Evolutionary conservation across 2,329 filamentous ascomycete species (phyloP).

Genomic region (Colletotrichum euphorbiae): DNA sequence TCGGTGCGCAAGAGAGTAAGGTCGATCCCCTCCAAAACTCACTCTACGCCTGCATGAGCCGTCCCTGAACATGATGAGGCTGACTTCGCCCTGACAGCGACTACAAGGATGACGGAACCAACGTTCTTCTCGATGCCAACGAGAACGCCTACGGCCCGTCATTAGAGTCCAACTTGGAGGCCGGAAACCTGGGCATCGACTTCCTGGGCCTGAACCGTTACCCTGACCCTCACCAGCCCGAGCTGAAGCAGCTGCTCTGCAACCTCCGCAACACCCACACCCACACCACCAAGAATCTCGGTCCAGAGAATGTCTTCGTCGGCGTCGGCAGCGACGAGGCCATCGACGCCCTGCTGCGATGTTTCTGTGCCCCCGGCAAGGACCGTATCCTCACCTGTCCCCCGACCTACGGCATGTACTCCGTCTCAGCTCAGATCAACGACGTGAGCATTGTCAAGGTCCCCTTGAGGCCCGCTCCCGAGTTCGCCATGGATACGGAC

Average conservation of each 20-base stretch:
- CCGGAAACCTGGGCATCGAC: constrained; percentile 72
- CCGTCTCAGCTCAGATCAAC: constrained; percentile 93
- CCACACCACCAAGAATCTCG: constrained; percentile 79
- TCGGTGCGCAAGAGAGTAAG: constrained; percentile 84
- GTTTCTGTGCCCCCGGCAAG: constrained; percentile 87
- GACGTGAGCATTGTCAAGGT: constrained; percentile 88
- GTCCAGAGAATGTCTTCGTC: constrained; percentile 88
- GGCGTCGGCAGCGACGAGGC: constrained; percentile 97
- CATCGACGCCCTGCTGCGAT: constrained; percentile 92
- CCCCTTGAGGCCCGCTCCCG: constrained; percentile 78
- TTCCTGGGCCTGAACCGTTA: constrained; percentile 90
- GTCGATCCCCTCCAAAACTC: constrained; percentile 35
- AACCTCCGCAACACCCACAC: constrained; percentile 85
- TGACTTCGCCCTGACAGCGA: constrained; percentile 69
- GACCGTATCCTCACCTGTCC: constrained; percentile 96
- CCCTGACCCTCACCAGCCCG: constrained; percentile 92
- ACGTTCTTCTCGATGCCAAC: constrained; percentile 96
- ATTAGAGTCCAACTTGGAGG: constrained; percentile 65
- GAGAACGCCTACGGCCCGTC: constrained; percentile 96
- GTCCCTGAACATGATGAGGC: background rate
- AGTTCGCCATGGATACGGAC: constrained; percentile 79
- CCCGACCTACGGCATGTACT: constrained; percentile 99
- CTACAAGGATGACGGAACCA: constrained; percentile 98
- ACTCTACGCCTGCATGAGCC: background rate
- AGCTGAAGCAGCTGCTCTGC: constrained; percentile 89